phyloP scores from a whole-genome alignment of 169 alveolate genomes.

The Theileria parva region DNA sequence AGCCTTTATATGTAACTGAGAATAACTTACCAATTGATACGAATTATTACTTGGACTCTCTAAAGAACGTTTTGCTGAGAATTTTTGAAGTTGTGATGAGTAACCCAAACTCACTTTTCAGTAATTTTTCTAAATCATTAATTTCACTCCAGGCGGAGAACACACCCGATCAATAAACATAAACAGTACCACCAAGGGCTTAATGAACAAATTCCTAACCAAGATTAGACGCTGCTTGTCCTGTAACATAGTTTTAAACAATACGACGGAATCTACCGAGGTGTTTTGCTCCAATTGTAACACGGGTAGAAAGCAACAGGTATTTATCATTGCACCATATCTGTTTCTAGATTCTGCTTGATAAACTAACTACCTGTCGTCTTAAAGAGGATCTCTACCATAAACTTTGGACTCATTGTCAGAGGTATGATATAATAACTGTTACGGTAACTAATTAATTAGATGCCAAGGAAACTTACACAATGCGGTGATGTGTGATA shows the following conservation, averaged over 20 bases:
- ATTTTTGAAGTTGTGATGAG: conserved; percentile 90
- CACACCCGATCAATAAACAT: conserved; percentile 67
- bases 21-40: conserved; percentile 96
- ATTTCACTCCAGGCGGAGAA: conserved; percentile 75
- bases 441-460: not conserved
- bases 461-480: conserved; percentile 95
- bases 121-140: conserved; percentile 83
- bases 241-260: conserved; percentile 87
- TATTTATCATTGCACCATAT: conserved; percentile 62
- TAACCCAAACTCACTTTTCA: conserved; percentile 88
- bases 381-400: conserved; percentile 87
- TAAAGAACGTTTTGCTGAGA: conserved; percentile 90
- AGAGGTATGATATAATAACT: conserved; percentile 51
- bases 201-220: conserved; percentile 88
- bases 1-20: conserved; percentile 96
- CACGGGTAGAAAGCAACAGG: conserved; percentile 66
- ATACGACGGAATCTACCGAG: conserved; percentile 43
- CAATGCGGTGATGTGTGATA: conserved; percentile 94
- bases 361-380: conserved; percentile 78
- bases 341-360: conserved; percentile 37
- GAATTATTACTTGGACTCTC: conserved; percentile 94
- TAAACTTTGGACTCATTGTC: conserved; percentile 97
- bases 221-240: conserved; percentile 89
- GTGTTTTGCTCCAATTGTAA: conserved; percentile 72
- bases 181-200: conserved; percentile 72